Conservation (phyloP, 2,329 filamentous ascomycete genomes). For the Calonectria hongkongensis region DNA sequence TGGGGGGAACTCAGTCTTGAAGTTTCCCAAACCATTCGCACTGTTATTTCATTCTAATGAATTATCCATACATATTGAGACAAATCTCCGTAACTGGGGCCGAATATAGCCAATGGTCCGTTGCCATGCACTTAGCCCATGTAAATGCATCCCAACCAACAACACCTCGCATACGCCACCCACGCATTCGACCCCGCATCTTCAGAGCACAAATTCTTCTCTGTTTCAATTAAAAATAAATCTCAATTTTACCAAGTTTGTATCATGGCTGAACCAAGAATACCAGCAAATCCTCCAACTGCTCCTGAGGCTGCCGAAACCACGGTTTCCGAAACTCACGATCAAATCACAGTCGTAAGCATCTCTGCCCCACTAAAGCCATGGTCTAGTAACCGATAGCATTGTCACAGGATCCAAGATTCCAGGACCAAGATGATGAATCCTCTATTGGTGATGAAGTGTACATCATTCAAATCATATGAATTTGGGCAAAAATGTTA, state of each 20-base stretch:
- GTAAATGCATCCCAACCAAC: neutral
- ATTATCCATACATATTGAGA: neutral
- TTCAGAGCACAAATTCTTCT: neutral
- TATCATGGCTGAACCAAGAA: neutral
- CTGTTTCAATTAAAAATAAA: no score
- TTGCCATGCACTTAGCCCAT: neutral
- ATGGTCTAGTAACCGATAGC: neutral
- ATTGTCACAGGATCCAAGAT: neutral
- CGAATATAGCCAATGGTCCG: neutral
- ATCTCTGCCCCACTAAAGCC: neutral
- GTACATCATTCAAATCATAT: neutral
- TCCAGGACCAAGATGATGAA: neutral
- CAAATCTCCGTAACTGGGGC: neutral
- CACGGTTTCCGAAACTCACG: neutral
- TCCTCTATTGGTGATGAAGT: neutral
- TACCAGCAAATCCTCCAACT: neutral
- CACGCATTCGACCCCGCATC: neutral
- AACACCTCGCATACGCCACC: neutral
- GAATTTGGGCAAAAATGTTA: neutral
- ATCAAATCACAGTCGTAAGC: neutral
- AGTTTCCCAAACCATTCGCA: no score
- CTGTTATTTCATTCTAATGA: neutral
- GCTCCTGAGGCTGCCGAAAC: neutral
- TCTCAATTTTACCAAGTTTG: neutral
- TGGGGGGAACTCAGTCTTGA: no score